Conservation (phyloP, 192 early-diverging fungal species). For the Thamnidium elegans region DNA sequence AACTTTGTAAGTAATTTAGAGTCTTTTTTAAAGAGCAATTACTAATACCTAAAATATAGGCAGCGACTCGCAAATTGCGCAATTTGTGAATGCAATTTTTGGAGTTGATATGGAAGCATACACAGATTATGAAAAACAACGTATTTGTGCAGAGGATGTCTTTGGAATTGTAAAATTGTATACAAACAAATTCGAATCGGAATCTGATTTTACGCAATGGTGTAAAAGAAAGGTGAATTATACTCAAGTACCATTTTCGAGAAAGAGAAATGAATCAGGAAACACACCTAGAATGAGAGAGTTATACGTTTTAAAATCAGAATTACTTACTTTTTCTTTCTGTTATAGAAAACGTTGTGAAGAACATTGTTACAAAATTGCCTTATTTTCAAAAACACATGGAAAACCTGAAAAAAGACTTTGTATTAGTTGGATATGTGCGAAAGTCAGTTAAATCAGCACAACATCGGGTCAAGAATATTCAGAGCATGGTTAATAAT, state of each 20-base stretch:
- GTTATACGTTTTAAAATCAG: conserved; percentile 4
- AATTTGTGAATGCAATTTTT: conserved; percentile 10
- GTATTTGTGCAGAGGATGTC: not conserved
- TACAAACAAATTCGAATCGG: conserved; percentile 1
- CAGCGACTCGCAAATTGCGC: conserved; percentile 3
- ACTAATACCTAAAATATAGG: conserved; percentile 8
- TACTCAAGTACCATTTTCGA: conserved; percentile 3
- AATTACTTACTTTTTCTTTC: conserved; percentile 8
- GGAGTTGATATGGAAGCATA: not conserved
- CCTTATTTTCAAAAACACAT: conserved; percentile 3
- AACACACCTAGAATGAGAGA: conserved; percentile 6
- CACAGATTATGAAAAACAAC: conserved; percentile 1
- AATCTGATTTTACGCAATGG: not conserved
- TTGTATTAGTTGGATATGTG: conserved; percentile 6
- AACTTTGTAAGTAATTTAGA: conserved; percentile 7
- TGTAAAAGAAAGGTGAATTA: conserved; percentile 6
- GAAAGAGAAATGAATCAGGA: conserved; percentile 4
- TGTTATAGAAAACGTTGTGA: conserved; percentile 6
- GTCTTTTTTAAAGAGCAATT: conserved; percentile 7
- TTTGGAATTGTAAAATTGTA: conserved; percentile 6
- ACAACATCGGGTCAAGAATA: not conserved
- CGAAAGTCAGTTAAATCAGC: conserved; percentile 2
- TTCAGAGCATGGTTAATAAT: conserved; percentile 1
- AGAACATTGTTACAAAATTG: conserved; percentile 4
- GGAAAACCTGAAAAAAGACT: conserved; percentile 3